phyloP scores from a whole-genome alignment of 2,329 filamentous ascomycete genomes.

The Trichophyton mentagrophytes region DNA sequence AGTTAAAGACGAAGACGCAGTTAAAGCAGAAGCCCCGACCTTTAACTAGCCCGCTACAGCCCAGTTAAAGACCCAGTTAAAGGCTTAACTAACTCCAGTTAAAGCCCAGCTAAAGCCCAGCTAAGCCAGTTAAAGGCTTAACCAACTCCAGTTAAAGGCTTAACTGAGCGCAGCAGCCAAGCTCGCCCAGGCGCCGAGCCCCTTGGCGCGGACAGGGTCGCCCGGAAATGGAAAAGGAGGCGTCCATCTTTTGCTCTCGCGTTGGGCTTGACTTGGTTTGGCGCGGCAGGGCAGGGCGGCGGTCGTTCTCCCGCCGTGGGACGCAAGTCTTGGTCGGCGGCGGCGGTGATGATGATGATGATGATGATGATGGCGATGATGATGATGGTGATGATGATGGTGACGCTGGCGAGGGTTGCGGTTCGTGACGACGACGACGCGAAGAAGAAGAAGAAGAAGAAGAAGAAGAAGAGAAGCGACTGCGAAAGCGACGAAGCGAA shows the following conservation, averaged over 20 bases:
- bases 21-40: background rate
- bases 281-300: background rate
- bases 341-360: too few species aligned
- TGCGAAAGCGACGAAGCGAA: background rate
- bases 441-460: background rate
- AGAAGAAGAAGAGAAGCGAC: background rate
- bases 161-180: background rate
- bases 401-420: background rate
- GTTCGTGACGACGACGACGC: too few species aligned
- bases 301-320: background rate
- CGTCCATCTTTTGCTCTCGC: conserved; percentile 1
- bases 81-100: background rate
- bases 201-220: conserved; percentile 1
- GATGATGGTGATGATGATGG: background rate
- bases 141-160: background rate
- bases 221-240: background rate
- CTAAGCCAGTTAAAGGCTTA: background rate
- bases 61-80: too few species aligned
- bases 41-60: background rate
- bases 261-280: background rate
- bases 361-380: background rate
- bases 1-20: background rate
- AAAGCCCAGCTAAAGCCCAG: background rate
- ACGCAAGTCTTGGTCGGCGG: too few species aligned
- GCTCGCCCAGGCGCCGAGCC: background rate